phyloP scores from a whole-genome alignment of 106 monocot genomes.

The Allium fistulosum region DNA sequence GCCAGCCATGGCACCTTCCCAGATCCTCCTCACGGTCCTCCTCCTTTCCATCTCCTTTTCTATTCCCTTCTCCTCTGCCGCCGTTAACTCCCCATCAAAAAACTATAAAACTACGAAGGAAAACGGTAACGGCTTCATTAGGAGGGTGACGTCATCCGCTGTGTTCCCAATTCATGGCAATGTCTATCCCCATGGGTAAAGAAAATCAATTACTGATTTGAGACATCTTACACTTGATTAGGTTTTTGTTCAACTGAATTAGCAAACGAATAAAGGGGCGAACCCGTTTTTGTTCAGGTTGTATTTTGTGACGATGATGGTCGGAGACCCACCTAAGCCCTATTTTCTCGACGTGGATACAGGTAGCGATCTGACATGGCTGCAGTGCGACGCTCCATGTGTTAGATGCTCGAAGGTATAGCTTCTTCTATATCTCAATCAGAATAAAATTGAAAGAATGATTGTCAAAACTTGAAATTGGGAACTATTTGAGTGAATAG shows the following conservation, averaged over 20 bases:
- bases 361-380: conserved; percentile 97
- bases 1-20: neutral
- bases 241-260: neutral
- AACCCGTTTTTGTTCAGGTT: conserved; percentile 15
- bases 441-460: neutral
- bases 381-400: conserved; percentile 97
- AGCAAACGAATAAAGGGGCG: neutral
- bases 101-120: conserved; percentile 8
- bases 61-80: conserved; percentile 4
- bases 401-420: conserved; percentile 53
- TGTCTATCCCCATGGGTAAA: conserved; percentile 85
- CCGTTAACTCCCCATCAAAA: conserved; percentile 7
- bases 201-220: neutral
- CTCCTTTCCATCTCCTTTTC: conserved; percentile 2
- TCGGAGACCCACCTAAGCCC: conserved; percentile 81
- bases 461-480: neutral
- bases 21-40: conserved; percentile 5
- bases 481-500: conserved; percentile 12
- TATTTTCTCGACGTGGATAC: conserved; percentile 94
- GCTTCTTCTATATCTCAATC: neutral
- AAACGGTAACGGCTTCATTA: neutral
- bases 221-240: neutral
- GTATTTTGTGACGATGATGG: conserved; percentile 45
- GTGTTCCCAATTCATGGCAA: conserved; percentile 72
- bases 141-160: conserved; percentile 30